These are phyloP conservation scores for Mrakia frigida DNA, from an alignment of 768 basidiomycete genomes.

Conservation along the genomic window DNA sequence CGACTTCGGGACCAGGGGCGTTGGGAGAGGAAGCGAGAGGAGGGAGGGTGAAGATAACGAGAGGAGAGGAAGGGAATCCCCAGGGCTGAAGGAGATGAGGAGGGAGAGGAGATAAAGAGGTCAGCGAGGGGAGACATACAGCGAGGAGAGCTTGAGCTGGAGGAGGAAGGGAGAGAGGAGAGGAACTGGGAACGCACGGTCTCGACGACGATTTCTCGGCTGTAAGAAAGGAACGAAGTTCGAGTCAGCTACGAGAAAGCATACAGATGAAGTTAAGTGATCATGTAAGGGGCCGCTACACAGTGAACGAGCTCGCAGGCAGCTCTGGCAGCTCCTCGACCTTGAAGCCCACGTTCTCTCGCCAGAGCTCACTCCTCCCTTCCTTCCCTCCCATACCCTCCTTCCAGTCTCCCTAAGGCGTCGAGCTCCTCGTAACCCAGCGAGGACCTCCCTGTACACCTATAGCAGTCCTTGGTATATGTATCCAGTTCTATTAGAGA, in stretches of 20 bases:
- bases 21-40: slow-evolving; percentile 17
- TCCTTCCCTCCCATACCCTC: no score
- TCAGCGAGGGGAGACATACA: background rate
- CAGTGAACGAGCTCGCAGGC: no score
- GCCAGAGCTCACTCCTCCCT: no score
- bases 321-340: no score
- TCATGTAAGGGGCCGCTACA: no score
- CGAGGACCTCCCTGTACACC: no score
- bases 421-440: no score
- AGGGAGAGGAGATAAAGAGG: background rate
- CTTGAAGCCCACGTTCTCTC: no score
- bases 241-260: background rate
- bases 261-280: background rate
- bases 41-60: slow-evolving; percentile 83
- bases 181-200: slow-evolving; percentile 54
- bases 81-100: slow-evolving; percentile 61
- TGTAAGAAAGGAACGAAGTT: background rate
- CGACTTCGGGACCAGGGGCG: slow-evolving; percentile 61
- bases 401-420: no score
- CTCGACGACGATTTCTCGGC: slow-evolving; percentile 60
- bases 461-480: no score
- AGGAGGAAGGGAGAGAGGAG: background rate
- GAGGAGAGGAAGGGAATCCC: slow-evolving; percentile 85
- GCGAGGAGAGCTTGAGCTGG: background rate
- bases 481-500: no score